Conservation (phyloP, 2,329 filamentous ascomycete species). For the Pseudogymnoascus sp. region DNA sequence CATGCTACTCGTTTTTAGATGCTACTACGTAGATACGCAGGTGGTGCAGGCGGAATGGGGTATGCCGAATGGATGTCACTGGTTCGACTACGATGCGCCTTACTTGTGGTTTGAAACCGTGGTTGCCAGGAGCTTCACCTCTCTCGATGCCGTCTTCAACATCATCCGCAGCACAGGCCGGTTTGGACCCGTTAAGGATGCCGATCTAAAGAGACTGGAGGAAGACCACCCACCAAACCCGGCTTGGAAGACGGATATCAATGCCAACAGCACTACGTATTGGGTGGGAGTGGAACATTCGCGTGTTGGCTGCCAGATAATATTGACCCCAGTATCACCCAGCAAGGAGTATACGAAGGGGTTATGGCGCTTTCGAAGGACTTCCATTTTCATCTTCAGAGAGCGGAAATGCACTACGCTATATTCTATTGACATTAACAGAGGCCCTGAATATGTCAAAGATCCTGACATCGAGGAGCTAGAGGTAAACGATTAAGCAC, state of each 20-base stretch:
- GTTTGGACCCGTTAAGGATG: neutral
- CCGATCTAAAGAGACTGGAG: neutral
- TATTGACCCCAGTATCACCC: neutral
- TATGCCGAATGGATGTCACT: neutral
- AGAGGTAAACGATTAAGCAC: neutral
- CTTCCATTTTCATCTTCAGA: neutral
- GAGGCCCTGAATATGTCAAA: neutral
- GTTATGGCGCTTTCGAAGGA: neutral
- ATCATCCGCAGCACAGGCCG: neutral
- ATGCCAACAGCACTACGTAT: neutral
- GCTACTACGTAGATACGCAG: neutral
- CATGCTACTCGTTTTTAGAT: neutral
- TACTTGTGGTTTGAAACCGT: neutral
- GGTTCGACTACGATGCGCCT: neutral
- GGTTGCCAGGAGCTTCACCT: neutral
- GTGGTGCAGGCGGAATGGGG: neutral
- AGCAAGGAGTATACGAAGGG: neutral
- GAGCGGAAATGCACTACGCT: neutral
- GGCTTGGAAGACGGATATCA: neutral
- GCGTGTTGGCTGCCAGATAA: neutral
- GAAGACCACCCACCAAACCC: neutral
- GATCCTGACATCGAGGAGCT: neutral
- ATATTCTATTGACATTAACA: neutral
- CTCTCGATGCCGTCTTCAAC: neutral
- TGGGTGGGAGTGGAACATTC: neutral